A percentile compares a stretch with the other conserved stretches of the same genome.
phyloP scores from a whole-genome alignment of 768 basidiomycete genomes.

The Phaeotremella skinneri region DNA sequence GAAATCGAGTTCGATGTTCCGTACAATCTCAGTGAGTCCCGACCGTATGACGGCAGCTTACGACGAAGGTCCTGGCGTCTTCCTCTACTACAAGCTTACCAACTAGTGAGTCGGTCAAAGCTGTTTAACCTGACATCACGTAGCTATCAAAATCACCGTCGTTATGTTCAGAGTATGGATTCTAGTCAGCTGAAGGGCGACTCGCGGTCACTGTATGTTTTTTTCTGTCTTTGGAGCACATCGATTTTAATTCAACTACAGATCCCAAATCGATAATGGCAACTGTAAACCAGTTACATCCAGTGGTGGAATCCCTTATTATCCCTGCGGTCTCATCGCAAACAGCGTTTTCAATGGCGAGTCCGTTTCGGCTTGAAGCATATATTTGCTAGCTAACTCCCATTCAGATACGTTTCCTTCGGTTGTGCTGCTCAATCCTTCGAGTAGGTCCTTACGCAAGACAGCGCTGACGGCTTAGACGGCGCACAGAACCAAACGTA shows the following conservation, averaged over 20 bases:
- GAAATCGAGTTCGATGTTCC: slow-evolving; percentile 79
- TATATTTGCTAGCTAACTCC: neutral
- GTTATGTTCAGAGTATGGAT: slow-evolving; percentile 90
- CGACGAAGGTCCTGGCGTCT: slow-evolving; percentile 60
- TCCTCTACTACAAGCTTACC: slow-evolving; percentile 82
- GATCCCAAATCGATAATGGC: slow-evolving; percentile 55
- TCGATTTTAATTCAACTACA: slow-evolving; percentile 6
- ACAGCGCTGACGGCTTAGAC: slow-evolving; percentile 19
- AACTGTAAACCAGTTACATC: slow-evolving; percentile 86
- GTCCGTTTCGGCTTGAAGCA: slow-evolving; percentile 24
- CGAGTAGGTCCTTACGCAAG: slow-evolving; percentile 50
- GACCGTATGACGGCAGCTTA: neutral
- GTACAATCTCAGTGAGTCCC: slow-evolving; percentile 59
- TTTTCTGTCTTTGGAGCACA: neutral
- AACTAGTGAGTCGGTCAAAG: slow-evolving; percentile 43
- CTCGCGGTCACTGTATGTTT: slow-evolving; percentile 38
- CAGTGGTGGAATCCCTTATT: slow-evolving; percentile 62
- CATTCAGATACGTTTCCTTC: slow-evolving; percentile 71
- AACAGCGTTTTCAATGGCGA: slow-evolving; percentile 94
- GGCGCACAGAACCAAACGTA: slow-evolving; percentile 58
- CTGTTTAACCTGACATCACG: slow-evolving; percentile 48
- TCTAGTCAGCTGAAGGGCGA: slow-evolving; percentile 77
- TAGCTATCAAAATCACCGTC: slow-evolving; percentile 96
- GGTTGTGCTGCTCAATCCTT: slow-evolving; percentile 61
- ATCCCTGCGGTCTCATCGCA: slow-evolving; percentile 95